Base-by-base conservation (phyloP, 2,329 filamentous ascomycete genomes). In the Pseudogymnoascus sp. region DNA sequence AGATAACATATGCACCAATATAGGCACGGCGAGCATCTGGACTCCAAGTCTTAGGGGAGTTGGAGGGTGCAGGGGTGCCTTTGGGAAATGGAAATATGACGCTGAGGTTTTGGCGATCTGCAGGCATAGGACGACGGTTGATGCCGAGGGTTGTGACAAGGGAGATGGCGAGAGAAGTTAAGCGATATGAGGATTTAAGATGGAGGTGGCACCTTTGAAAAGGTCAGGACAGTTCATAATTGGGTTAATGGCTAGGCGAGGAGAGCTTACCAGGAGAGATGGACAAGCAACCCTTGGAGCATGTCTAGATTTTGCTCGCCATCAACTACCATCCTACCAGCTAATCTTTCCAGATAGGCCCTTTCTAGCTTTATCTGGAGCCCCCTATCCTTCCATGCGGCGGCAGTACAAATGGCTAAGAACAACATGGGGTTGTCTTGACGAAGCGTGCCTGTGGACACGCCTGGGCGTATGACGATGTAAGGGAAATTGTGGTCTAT, bases 251-350 rank as follows among this genome's bases (percentile, higher is more conserved):
- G 9, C 18, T 14, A 14, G 28, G 28, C 47, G 9, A 30, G 11
- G 25, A 16, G 18, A 38, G 18, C 57, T 41, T 33, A 62, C 60
- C 60, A 62, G 16, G 35, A 58, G 16, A 62, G 37, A 50, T 62
- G 39, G 7, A 62, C 60, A 28, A 62, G 35, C 12, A 62, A 20
- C 3, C 60, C 57, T 35, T 62, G 60, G 8, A 62, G 39, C 57
- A 62, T 60, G 22, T 62, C 60, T n/a, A 62, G 25, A 39, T 22
- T 60, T 20, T 60, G 57, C 33, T 62, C 60, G 18, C 60, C 60
- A 14, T 62, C 57, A 16, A 62, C 60, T 20, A 62, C 57, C 57
- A 62, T 39, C 43, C 60, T 39, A 14, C 28, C 18, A 12, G 33
- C 37, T 16, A 62, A 20, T 14, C 22, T 20, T 39, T 60, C 39